Percentiles rank a stretch among this genome's conserved stretches.
phyloP scores from a whole-genome alignment of 2,329 filamentous ascomycete genomes.

The Colletotrichum sp. region DNA sequence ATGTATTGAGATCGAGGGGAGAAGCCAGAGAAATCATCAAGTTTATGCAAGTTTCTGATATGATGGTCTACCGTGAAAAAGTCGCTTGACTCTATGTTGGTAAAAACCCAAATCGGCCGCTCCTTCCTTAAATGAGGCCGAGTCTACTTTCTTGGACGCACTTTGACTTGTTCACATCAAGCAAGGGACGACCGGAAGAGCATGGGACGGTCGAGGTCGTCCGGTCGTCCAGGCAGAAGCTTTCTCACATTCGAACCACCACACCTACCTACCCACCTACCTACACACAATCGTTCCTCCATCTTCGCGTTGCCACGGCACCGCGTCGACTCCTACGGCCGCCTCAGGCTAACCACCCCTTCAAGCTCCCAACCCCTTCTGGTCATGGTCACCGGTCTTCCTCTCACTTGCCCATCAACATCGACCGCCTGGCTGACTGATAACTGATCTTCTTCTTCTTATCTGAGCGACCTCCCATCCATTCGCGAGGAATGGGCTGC shows the following conservation, averaged over 20 bases:
- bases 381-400: not conserved
- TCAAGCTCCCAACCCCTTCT: not conserved
- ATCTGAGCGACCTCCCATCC: not conserved
- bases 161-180: not conserved
- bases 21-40: not conserved
- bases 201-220: fast-evolving
- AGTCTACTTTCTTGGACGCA: not conserved
- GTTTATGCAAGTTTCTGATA: not conserved
- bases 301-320: not conserved
- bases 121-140: not conserved
- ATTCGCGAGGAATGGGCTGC: not conserved
- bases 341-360: not conserved
- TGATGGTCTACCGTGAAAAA: not conserved
- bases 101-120: not conserved
- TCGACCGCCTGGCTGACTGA: not conserved
- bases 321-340: not conserved
- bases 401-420: not conserved
- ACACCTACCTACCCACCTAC: not conserved
- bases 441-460: not conserved
- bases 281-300: not conserved
- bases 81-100: not conserved
- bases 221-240: not conserved
- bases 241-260: not conserved
- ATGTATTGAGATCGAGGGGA: not conserved
- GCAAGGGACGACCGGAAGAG: not conserved